These are phyloP conservation scores for Nissolia schottii DNA, from an alignment of 306 rosid genomes.

Conservation along the genomic window DNA sequence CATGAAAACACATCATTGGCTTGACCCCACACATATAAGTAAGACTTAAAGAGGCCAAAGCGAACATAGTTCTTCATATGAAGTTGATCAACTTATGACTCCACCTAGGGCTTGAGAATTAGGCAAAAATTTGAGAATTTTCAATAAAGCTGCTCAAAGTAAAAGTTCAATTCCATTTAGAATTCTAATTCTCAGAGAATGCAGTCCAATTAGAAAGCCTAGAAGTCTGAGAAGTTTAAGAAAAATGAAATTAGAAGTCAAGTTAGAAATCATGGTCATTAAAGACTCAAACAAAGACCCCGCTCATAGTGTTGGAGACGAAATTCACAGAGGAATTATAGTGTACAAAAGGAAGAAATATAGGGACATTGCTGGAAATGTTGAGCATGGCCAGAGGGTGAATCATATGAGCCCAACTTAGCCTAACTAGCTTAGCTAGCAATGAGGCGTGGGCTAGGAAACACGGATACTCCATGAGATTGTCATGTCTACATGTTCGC, in stretches of 20 bases:
- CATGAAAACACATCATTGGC: background rate
- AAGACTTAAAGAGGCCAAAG: background rate
- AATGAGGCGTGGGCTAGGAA: no score
- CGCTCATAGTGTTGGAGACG: background rate
- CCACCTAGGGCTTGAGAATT: background rate
- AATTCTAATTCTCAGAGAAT: background rate
- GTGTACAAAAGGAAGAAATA: no score
- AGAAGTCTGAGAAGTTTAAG: background rate
- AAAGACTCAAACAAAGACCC: background rate
- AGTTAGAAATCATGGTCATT: background rate
- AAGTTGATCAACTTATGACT: background rate
- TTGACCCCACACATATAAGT: background rate
- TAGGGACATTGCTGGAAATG: no score
- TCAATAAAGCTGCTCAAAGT: background rate
- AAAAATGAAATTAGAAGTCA: background rate
- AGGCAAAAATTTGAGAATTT: background rate
- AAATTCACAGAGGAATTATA: no score
- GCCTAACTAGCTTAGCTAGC: no score
- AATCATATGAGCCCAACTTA: no score
- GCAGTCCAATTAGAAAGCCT: background rate
- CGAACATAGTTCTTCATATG: background rate
- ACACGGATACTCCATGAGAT: no score
- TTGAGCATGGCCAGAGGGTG: no score
- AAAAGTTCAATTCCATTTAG: background rate
- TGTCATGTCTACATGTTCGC: no score